phyloP scores from a whole-genome alignment of 139 green algal species.

The Chlorella sp. region DNA sequence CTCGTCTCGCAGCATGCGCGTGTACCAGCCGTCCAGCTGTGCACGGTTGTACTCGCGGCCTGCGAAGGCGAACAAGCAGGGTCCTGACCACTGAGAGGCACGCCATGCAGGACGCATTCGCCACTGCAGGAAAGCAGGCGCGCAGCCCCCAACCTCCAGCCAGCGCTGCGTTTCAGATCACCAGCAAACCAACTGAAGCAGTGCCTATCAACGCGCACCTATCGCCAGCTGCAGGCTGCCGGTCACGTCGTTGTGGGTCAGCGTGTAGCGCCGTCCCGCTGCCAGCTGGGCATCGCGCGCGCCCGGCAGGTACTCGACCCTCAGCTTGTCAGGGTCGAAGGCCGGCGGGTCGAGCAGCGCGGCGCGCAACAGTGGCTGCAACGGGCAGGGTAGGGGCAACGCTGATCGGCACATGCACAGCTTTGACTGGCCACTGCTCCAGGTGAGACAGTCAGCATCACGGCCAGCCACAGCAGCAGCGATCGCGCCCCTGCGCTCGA shows the following conservation, averaged over 20 bases:
- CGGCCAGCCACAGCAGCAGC: background rate
- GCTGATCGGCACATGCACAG: background rate
- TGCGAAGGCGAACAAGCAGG: background rate
- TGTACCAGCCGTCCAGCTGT: constrained; percentile 84
- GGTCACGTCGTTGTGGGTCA: constrained; percentile 95
- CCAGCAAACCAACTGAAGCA: too few species aligned
- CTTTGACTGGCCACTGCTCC: too few species aligned
- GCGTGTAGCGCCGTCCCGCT: constrained; percentile 75
- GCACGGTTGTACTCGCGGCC: constrained; percentile 77
- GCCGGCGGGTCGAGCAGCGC: constrained; percentile 72
- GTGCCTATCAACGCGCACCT: background rate
- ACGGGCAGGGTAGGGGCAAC: background rate
- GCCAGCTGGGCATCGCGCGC: background rate
- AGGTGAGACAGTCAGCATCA: too few species aligned
- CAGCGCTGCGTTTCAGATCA: too few species aligned
- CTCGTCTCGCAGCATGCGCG: constrained; percentile 74
- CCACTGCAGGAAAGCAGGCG: background rate
- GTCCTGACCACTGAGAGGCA: background rate
- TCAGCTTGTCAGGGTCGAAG: constrained; percentile 75
- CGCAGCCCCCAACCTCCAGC: too few species aligned
- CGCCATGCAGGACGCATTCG: background rate
- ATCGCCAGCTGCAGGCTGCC: constrained; percentile 81
- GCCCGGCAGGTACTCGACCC: constrained; percentile 53
- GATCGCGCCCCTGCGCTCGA: background rate
- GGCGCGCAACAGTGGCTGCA: constrained; percentile 14